Percentiles rank a stretch among this genome's conserved stretches.
phyloP scores from a whole-genome alignment of 495 filamentous ascomycete species.

The Massariosphaeria phaeospora region DNA sequence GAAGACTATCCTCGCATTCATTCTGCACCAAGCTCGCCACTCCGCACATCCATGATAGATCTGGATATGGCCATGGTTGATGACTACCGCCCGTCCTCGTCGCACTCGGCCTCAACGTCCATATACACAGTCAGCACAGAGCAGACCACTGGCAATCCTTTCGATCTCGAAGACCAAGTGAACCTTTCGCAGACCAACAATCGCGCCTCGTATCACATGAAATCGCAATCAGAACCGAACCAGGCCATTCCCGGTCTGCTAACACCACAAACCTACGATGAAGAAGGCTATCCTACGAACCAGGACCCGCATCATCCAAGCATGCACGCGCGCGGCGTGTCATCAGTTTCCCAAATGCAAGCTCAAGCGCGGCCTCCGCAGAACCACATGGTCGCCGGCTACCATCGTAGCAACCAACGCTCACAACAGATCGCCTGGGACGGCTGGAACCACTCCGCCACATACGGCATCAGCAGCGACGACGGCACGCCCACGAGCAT shows the following conservation, averaged over 20 bases:
- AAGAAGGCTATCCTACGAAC: slow-evolving; percentile 25
- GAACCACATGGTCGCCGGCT: slow-evolving; percentile 10
- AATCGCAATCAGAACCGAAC: slow-evolving; percentile 32
- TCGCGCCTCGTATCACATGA: slow-evolving; percentile 30
- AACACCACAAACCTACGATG: slow-evolving; percentile 27
- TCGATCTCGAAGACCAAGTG: slow-evolving; percentile 41
- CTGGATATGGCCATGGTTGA: slow-evolving; percentile 36
- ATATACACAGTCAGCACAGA: slow-evolving; percentile 34
- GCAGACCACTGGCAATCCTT: slow-evolving; percentile 39
- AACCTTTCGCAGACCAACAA: slow-evolving; percentile 30
- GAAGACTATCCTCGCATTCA: slow-evolving; percentile 33
- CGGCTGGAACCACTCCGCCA: slow-evolving; percentile 21
- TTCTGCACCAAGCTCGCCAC: slow-evolving; percentile 31
- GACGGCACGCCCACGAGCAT: slow-evolving; percentile 12
- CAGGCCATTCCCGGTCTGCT: slow-evolving; percentile 27
- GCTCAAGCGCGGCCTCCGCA: slow-evolving; percentile 12
- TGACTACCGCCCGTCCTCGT: slow-evolving; percentile 37
- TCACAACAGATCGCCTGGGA: slow-evolving; percentile 28
- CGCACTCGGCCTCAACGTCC: slow-evolving; percentile 36
- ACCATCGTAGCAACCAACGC: slow-evolving; percentile 5
- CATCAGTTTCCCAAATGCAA: slow-evolving; percentile 29
- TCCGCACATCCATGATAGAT: slow-evolving; percentile 40
- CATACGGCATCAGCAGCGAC: slow-evolving; percentile 19
- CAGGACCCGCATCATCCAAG: slow-evolving; percentile 16
- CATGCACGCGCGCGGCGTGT: slow-evolving; percentile 32